Evolutionary conservation across 2,329 filamentous ascomycete genomes (phyloP).

Genomic region (Aotearoamyces nothofagi): DNA sequence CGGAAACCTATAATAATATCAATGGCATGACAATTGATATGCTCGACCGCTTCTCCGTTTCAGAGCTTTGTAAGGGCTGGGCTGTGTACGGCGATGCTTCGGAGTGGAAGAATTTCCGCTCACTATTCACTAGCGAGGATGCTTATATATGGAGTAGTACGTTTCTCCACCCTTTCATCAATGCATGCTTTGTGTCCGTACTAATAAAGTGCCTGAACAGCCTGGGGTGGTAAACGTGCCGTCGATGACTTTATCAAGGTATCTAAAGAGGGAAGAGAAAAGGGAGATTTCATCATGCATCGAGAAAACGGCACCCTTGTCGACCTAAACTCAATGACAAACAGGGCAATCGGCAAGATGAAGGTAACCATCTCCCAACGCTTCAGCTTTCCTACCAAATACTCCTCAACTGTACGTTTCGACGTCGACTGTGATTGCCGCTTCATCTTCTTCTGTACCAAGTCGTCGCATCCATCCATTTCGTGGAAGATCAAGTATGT

Average conservation of each 20-base stretch:
- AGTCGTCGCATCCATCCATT: conserved; percentile 5
- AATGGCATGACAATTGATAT: too few species aligned
- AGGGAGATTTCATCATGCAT: conserved; percentile 28
- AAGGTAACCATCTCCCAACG: conserved; percentile 34
- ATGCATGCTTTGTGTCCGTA: too few species aligned
- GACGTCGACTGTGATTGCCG: conserved; percentile 31
- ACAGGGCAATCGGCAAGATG: conserved; percentile 30
- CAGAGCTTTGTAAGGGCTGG: too few species aligned
- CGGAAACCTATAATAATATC: too few species aligned
- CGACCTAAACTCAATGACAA: conserved; percentile 24
- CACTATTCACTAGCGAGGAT: conserved; percentile 31
- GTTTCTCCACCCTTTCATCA: too few species aligned
- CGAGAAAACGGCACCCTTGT: conserved; percentile 26
- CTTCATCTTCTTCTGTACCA: conserved; percentile 30
- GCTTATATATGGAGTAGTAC: too few species aligned
- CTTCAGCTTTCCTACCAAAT: conserved; percentile 25
- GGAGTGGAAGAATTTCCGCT: conserved; percentile 35
- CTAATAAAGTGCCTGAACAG: too few species aligned
- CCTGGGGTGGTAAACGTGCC: conserved; percentile 29
- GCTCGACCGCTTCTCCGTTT: too few species aligned
- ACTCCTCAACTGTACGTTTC: conserved; percentile 24
- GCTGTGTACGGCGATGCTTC: conserved; percentile 24
- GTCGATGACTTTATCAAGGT: conserved; percentile 24
- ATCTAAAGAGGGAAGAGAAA: conserved; percentile 25
- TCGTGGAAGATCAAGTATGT: conserved; percentile 30